Evolutionary conservation across 2,329 filamentous ascomycete genomes (phyloP).

Genomic region (Colletotrichum nymphaeae): DNA sequence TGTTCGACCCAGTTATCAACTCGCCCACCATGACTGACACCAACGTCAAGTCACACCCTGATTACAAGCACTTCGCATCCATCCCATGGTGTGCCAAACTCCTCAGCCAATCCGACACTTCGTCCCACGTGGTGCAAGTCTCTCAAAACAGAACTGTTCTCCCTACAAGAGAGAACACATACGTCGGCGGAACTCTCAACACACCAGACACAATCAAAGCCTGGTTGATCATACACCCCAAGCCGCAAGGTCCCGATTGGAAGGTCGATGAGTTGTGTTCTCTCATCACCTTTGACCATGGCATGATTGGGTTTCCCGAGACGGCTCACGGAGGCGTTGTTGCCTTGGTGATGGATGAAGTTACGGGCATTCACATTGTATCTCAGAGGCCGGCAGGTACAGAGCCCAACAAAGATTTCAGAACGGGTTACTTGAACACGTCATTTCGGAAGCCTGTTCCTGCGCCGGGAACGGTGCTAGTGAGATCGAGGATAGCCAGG

Average conservation of each 20-base stretch:
- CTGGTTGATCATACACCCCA: slow-evolving; percentile 49
- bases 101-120: slow-evolving; percentile 43
- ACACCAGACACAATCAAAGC: slow-evolving; percentile 44
- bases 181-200: slow-evolving; percentile 48
- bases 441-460: slow-evolving; percentile 48
- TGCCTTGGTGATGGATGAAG: slow-evolving; percentile 51
- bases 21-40: slow-evolving; percentile 5
- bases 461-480: slow-evolving; percentile 44
- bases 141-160: slow-evolving; percentile 28
- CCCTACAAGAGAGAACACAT: slow-evolving; percentile 42
- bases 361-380: slow-evolving; percentile 49
- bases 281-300: slow-evolving; percentile 47
- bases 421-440: slow-evolving; percentile 50
- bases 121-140: slow-evolving; percentile 22
- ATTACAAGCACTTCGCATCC: slow-evolving; percentile 45
- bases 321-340: slow-evolving; percentile 52
- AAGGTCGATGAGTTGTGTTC: slow-evolving; percentile 44
- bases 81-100: slow-evolving; percentile 50
- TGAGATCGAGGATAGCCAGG: slow-evolving; percentile 45
- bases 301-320: slow-evolving; percentile 46
- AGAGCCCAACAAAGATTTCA: slow-evolving; percentile 42
- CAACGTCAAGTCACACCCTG: slow-evolving; percentile 15
- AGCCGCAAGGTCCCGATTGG: slow-evolving; percentile 37
- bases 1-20: not conserved
- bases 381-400: slow-evolving; percentile 47